Percentiles rank a stretch among this genome's conserved stretches.
Conservation (phyloP, 2,329 filamentous ascomycete species). For the Colletotrichum australisinense region DNA sequence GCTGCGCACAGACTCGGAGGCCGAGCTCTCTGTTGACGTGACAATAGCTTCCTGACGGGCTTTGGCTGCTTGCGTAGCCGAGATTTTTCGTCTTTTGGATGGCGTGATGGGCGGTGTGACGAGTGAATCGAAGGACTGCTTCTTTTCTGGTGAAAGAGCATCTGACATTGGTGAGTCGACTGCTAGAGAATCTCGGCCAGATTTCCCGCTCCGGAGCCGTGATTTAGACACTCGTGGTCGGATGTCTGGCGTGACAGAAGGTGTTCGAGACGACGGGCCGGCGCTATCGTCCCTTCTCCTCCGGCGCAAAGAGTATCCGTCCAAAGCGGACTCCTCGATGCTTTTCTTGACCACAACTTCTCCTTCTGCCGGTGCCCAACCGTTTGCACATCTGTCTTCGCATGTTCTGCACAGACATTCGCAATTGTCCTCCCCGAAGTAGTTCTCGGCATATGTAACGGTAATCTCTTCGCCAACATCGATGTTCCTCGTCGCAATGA, state of each 20-base stretch:
- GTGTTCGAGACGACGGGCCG: constrained; percentile 63
- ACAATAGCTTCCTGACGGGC: constrained; percentile 36
- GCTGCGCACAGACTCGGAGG: constrained; percentile 43
- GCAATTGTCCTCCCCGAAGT: constrained; percentile 94
- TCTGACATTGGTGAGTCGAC: constrained; percentile 41
- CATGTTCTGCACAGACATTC: constrained; percentile 94
- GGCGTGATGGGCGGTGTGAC: constrained; percentile 68
- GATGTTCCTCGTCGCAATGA: constrained; percentile 86
- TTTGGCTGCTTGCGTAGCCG: constrained; percentile 40
- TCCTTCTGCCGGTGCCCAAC: constrained; percentile 75
- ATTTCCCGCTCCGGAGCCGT: constrained; percentile 40
- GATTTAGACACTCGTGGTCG: constrained; percentile 40
- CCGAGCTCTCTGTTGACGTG: constrained; percentile 53
- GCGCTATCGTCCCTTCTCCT: constrained; percentile 63
- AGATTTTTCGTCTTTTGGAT: constrained; percentile 59
- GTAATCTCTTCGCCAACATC: constrained; percentile 93
- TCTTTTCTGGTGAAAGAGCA: constrained; percentile 45
- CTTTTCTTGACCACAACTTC: constrained; percentile 59
- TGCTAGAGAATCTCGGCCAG: constrained; percentile 35
- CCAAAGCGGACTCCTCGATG: constrained; percentile 63
- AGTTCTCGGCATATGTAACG: constrained; percentile 94
- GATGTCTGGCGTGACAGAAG: constrained; percentile 54
- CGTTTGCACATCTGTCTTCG: constrained; percentile 80
- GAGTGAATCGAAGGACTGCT: constrained; percentile 56
- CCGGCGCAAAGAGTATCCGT: constrained; percentile 68